These are phyloP conservation scores for Orbilia ellipsospora DNA, from an alignment of 2,329 filamentous ascomycete species.

Conservation along the genomic window DNA sequence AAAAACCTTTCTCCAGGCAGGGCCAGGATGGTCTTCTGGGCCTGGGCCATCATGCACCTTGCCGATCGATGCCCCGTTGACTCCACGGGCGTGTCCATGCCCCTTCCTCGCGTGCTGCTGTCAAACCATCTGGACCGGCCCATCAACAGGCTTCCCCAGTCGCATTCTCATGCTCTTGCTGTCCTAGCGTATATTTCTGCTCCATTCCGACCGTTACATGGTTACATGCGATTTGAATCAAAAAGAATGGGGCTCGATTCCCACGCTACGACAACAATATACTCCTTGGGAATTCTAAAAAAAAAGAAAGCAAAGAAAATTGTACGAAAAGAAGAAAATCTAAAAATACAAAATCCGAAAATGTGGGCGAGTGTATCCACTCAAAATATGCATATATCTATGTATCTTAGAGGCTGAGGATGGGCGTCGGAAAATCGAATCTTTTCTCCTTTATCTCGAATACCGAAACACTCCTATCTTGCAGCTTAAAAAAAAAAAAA, in stretches of 20 bases:
- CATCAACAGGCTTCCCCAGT: background rate
- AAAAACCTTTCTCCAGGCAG: background rate
- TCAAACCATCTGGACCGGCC: constrained; percentile 12
- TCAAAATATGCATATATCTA: too few relatives aligned
- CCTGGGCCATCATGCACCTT: constrained; percentile 34
- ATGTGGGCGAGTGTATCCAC: too few relatives aligned
- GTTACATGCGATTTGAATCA: constrained; percentile 13
- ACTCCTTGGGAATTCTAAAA: background rate
- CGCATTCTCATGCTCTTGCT: background rate
- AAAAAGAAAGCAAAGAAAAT: background rate
- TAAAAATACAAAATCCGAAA: background rate
- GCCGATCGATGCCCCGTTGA: constrained; percentile 25
- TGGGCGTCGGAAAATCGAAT: too few relatives aligned
- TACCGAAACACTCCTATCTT: background rate
- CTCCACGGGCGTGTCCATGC: constrained; percentile 9
- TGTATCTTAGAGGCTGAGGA: too few relatives aligned
- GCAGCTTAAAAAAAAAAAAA: background rate
- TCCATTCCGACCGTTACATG: constrained; percentile 20
- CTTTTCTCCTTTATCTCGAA: background rate
- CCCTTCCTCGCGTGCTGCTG: too few relatives aligned
- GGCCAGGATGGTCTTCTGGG: background rate
- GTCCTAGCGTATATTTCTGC: background rate
- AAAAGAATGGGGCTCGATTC: background rate
- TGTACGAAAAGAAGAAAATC: background rate
- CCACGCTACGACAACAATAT: constrained; percentile 3